These are phyloP conservation scores for Starmerella riodocensis DNA, from an alignment of 805 yeast genomes.

Conservation along the genomic window DNA sequence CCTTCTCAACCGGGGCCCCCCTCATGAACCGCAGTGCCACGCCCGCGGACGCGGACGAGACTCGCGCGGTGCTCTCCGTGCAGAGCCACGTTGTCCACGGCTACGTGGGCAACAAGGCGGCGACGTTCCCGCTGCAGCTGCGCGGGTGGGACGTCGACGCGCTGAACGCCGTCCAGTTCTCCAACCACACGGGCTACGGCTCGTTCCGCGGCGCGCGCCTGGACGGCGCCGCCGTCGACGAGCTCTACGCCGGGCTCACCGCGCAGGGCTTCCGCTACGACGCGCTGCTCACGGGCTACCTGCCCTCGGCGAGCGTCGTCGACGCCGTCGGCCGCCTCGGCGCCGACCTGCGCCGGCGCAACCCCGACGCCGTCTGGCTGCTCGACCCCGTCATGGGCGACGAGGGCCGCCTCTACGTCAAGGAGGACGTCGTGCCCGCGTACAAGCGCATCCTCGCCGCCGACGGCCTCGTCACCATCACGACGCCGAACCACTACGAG, in stretches of 20 bases:
- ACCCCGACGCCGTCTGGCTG: constrained; percentile 37
- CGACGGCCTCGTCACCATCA: constrained; percentile 44
- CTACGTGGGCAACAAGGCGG: constrained; percentile 84
- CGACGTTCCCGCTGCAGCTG: constrained; percentile 76
- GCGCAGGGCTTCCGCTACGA: constrained; percentile 42
- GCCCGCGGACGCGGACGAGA: constrained; percentile 3
- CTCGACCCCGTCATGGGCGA: constrained; percentile 92
- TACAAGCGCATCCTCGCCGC: constrained; percentile 35
- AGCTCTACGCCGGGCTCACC: constrained; percentile 43
- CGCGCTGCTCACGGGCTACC: constrained; percentile 66
- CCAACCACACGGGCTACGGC: constrained; percentile 88
- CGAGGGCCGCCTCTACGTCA: constrained; percentile 67
- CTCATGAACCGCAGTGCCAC: no score
- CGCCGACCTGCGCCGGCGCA: constrained; percentile 24
- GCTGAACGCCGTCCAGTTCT: constrained; percentile 73
- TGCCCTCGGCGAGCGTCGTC: constrained; percentile 49
- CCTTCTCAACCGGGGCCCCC: no score
- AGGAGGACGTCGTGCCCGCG: constrained; percentile 43
- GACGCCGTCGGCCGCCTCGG: constrained; percentile 36
- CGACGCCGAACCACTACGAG: constrained; percentile 89
- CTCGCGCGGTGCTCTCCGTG: constrained; percentile 38
- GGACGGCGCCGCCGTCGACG: constrained; percentile 34
- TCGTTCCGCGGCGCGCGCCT: constrained; percentile 46
- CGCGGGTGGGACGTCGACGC: constrained; percentile 89
- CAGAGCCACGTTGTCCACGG: constrained; percentile 95